Base-by-base conservation (phyloP, 306 rosid species). In the Crataegus laevigata region DNA sequence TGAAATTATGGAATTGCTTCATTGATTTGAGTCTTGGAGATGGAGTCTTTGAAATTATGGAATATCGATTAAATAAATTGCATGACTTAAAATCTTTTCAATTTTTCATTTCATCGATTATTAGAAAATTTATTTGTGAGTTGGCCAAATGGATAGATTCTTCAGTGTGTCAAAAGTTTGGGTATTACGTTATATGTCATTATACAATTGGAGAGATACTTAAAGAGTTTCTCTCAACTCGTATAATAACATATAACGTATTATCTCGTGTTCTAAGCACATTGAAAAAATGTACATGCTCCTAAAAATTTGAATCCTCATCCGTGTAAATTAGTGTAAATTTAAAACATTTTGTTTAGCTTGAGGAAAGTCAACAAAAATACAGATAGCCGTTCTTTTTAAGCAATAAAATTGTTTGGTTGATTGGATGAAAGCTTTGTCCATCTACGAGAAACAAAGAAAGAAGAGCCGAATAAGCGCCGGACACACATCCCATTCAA, bases 81-180 rank as follows among this genome's bases (percentile, higher is more conserved):
- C 43, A 38, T 38, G 43, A 38, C 43, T 9, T 38, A 38, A 38
- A 38, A 38, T 38, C 12, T 10, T 38, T 38, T 38, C 43, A 38
- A 38, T 2, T 38, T 38, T 38, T 38, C 38, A 34, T 34, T 34
- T 38, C 43, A 38, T 38, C 3, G 43, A 38, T 38, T 38, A 38
- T 38, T 38, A 38, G 43, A 38, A 38, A 2, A 9, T 9, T 38
- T 9, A 38, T 38, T 38, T 38, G 43, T 2, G 43, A 38, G 12
- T 38, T 38, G 8, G 38, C 0, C 38, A 34, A 34, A 34, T 34
- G 9, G 9, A 34, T 34, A 34, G 9, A 34, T 34, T 34, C 1
- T 34, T 34, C 9, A 34, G 9, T 34, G 38, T 34, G 38, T 34
- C 0, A 0, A 0, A 34, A 6, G 2, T 34, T 1, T 0, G 0